These are phyloP conservation scores for Torulaspora pretoriensis DNA, from an alignment of 1,139 yeast species.

Conservation along the genomic window DNA sequence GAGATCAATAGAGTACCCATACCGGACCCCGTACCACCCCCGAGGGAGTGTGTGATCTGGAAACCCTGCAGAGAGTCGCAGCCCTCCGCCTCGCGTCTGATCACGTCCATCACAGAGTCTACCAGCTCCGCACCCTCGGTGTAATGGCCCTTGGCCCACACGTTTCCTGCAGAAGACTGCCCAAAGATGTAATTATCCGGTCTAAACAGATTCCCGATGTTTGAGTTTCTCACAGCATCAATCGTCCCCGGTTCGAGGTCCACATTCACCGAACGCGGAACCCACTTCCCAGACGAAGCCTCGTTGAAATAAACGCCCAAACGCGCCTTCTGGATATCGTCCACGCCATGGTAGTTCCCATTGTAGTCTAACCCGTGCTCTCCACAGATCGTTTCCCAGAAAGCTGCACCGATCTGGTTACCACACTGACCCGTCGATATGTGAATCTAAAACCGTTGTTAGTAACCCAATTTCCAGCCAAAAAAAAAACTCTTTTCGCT, in stretches of 20 bases:
- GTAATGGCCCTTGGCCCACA: constrained; percentile 96
- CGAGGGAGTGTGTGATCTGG: constrained; percentile 88
- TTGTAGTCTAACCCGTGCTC: constrained; percentile 90
- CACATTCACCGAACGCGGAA: constrained; percentile 87
- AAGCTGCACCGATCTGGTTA: constrained; percentile 98
- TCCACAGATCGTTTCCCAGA: constrained; percentile 96
- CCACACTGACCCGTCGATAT: constrained; percentile 99
- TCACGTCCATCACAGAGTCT: constrained; percentile 81
- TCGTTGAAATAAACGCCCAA: constrained; percentile 50
- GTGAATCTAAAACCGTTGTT: constrained; percentile 49
- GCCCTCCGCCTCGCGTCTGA: constrained; percentile 90
- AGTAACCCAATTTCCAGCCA: background rate
- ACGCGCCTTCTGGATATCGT: constrained; percentile 55
- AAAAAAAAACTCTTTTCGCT: background rate
- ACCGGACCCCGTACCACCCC: constrained; percentile 98
- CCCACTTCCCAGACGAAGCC: constrained; percentile 81
- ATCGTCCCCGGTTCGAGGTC: constrained; percentile 94
- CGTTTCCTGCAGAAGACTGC: constrained; percentile 89
- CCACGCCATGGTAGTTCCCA: constrained; percentile 70
- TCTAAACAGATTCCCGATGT: constrained; percentile 77
- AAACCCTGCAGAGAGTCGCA: constrained; percentile 92
- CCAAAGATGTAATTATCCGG: constrained; percentile 89
- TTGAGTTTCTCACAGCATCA: constrained; percentile 73
- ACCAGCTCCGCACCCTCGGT: constrained; percentile 94
- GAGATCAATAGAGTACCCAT: constrained; percentile 84